Conservation (phyloP, 2,329 filamentous ascomycete genomes). For the Phoma sp. region DNA sequence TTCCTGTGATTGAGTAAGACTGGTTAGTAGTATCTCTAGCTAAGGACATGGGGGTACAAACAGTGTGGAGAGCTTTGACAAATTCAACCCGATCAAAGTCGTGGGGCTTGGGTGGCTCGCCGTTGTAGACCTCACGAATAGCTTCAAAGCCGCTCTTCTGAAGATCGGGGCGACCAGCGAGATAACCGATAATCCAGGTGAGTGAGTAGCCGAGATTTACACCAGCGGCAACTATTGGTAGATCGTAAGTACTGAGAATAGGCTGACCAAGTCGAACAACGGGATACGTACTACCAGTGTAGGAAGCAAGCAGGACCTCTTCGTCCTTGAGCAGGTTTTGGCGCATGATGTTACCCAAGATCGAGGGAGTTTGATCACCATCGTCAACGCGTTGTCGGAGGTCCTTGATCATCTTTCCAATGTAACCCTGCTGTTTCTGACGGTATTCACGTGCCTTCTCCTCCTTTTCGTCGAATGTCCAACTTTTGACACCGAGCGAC, state of each 20-base stretch:
- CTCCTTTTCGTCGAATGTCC: slow-evolving; percentile 18
- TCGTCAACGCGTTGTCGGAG: slow-evolving; percentile 13
- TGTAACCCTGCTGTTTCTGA: slow-evolving; percentile 17
- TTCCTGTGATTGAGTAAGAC: not conserved
- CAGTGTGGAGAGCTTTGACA: slow-evolving; percentile 22
- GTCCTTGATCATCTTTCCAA: slow-evolving; percentile 19
- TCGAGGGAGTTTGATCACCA: slow-evolving; percentile 23
- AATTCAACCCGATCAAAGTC: slow-evolving; percentile 22
- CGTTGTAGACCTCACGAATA: slow-evolving; percentile 21
- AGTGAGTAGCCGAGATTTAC: slow-evolving; percentile 24
- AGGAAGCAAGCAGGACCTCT: slow-evolving; percentile 21
- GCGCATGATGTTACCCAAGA: slow-evolving; percentile 21
- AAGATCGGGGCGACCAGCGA: slow-evolving; percentile 20
- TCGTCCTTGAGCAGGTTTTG: slow-evolving; percentile 21
- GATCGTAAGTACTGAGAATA: not conserved
- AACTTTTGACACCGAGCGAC: slow-evolving; percentile 14
- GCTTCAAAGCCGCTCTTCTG: slow-evolving; percentile 20
- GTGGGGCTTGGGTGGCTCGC: slow-evolving; percentile 19
- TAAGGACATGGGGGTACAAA: not conserved
- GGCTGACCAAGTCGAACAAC: too few relatives aligned
- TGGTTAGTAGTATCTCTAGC: not conserved
- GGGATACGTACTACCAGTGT: slow-evolving; percentile 20
- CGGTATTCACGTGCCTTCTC: slow-evolving; percentile 22
- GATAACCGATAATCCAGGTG: slow-evolving; percentile 24
- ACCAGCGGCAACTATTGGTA: slow-evolving; percentile 22